Conservation (phyloP, 1,139 yeast genomes). For the Arxiozyma bovina region DNA sequence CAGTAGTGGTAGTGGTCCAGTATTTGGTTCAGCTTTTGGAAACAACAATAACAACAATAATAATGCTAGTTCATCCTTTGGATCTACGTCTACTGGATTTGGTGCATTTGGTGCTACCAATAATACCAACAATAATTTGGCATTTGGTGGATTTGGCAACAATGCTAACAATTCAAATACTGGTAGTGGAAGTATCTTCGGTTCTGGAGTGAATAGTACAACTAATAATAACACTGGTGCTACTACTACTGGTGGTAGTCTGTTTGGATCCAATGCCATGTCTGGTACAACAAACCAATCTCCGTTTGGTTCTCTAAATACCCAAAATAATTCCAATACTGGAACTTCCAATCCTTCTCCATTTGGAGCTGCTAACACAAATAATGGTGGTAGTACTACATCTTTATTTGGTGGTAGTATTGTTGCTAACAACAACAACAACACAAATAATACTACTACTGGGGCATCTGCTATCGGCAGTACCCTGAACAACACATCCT, state of each 20-base stretch:
- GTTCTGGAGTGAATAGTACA: neutral
- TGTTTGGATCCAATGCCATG: neutral
- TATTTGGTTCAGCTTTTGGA: slow-evolving; percentile 1
- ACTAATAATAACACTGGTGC: neutral
- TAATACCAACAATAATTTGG: neutral
- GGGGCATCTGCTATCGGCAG: neutral
- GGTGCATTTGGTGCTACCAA: neutral
- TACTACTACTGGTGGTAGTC: neutral
- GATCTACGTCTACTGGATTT: slow-evolving; percentile 2
- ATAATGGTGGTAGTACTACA: neutral
- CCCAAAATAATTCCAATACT: neutral
- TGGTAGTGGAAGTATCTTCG: neutral
- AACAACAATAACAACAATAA: slow-evolving; percentile 2
- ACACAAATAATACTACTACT: neutral
- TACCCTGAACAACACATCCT: neutral
- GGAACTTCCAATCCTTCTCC: neutral
- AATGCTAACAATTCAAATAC: neutral
- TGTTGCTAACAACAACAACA: neutral
- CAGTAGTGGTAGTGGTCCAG: neutral
- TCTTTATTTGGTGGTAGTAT: neutral
- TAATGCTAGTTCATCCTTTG: neutral
- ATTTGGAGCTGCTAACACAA: neutral
- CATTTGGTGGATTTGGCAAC: slow-evolving; percentile 10
- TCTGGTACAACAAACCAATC: neutral
- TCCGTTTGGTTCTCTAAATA: neutral